These are phyloP conservation scores for Rhizopogon roseolus DNA, from an alignment of 768 basidiomycete genomes.

Conservation along the genomic window DNA sequence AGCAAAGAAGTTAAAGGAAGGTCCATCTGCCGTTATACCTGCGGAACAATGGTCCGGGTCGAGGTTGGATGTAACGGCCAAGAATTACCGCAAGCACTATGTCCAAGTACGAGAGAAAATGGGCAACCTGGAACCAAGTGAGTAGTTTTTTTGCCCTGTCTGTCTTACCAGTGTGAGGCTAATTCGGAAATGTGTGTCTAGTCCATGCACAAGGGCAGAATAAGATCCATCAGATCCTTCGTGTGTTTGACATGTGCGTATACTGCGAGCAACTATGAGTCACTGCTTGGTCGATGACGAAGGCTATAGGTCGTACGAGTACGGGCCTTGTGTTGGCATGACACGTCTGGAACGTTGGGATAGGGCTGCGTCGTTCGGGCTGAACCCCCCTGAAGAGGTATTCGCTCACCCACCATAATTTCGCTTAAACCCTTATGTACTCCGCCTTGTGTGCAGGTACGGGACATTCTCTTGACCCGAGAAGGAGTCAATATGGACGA, in stretches of 20 bases:
- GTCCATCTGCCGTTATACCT: neutral
- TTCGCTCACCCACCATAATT: slow-evolving; percentile 10
- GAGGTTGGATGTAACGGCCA: slow-evolving; percentile 39
- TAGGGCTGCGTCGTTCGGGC: slow-evolving; percentile 69
- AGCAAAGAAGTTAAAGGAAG: slow-evolving; percentile 5
- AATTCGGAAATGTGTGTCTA: slow-evolving; percentile 22
- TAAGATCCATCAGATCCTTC: slow-evolving; percentile 65
- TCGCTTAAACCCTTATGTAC: neutral
- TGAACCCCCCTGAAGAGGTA: slow-evolving; percentile 79
- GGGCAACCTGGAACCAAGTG: slow-evolving; percentile 57
- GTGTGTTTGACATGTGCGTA: slow-evolving; percentile 72
- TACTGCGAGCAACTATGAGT: neutral
- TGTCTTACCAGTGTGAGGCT: neutral
- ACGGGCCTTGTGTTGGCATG: slow-evolving; percentile 75
- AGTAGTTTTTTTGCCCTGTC: slow-evolving; percentile 22
- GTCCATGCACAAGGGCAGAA: slow-evolving; percentile 64
- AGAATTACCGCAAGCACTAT: slow-evolving; percentile 50
- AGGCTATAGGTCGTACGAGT: slow-evolving; percentile 59
- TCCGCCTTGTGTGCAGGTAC: slow-evolving; percentile 45
- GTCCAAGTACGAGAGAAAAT: slow-evolving; percentile 45
- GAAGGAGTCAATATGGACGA: slow-evolving; percentile 52
- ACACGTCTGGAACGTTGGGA: slow-evolving; percentile 87
- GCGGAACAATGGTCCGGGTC: slow-evolving; percentile 8
- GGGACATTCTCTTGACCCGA: slow-evolving; percentile 68
- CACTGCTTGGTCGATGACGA: slow-evolving; percentile 1